phyloP scores from a whole-genome alignment of 371 early-diverging fungal species.

The Saksenaea vasiformis region DNA sequence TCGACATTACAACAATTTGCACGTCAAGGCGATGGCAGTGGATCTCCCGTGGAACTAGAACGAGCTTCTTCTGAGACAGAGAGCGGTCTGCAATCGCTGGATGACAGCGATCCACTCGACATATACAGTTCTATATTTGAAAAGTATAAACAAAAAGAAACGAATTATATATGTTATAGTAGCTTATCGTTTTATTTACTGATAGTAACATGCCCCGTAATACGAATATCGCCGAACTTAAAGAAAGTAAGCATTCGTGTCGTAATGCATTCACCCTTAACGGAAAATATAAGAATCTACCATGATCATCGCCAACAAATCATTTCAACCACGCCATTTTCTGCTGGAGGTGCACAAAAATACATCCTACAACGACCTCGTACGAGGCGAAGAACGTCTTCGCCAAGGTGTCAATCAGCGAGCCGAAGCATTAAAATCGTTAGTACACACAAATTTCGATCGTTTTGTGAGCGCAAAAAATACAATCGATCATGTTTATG shows the following conservation, averaged over 20 bases:
- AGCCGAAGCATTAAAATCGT: slow-evolving; percentile 80
- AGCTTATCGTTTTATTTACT: not conserved
- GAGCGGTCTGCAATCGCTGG: slow-evolving; percentile 37
- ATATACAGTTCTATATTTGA: slow-evolving; percentile 45
- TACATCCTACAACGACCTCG: slow-evolving; percentile 81
- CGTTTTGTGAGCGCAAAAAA: slow-evolving; percentile 95
- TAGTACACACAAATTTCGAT: slow-evolving; percentile 95
- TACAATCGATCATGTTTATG: slow-evolving; percentile 92
- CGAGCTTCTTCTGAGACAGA: slow-evolving; percentile 22
- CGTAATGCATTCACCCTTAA: not conserved
- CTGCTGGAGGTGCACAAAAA: slow-evolving; percentile 82
- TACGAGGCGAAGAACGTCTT: slow-evolving; percentile 72
- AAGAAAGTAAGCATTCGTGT: slow-evolving; percentile 41
- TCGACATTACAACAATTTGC: slow-evolving; percentile 41
- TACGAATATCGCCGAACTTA: slow-evolving; percentile 36
- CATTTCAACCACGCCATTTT: slow-evolving; percentile 81
- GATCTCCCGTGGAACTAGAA: slow-evolving; percentile 3
- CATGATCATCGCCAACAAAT: slow-evolving; percentile 60
- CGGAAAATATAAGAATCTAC: slow-evolving; percentile 32
- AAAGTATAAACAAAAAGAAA: slow-evolving; percentile 28
- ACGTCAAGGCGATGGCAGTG: slow-evolving; percentile 22
- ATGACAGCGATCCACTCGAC: slow-evolving; percentile 51
- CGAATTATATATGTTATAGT: not conserved
- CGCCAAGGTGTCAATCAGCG: slow-evolving; percentile 76
- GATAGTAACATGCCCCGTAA: slow-evolving; percentile 34